Evolutionary conservation across 148 eudicot species (phyloP), one percentile per base, ranked within the genome.

Genomic region (Euryodendron excelsum): DNA sequence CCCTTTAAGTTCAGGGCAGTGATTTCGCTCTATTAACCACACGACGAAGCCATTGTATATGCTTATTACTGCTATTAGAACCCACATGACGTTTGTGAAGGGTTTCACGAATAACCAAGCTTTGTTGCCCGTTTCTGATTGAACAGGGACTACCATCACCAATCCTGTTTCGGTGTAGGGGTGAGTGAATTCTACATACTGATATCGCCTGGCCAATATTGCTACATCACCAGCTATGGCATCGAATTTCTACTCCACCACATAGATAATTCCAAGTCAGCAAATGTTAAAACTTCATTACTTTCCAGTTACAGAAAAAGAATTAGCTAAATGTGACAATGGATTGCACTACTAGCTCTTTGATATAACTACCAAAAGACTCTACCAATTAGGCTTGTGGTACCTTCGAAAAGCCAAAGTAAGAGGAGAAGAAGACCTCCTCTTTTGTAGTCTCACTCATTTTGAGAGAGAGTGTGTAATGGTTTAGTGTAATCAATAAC

Each of bases 81-180:
- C 3, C 67, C 67, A 63, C 67, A 63, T 63, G 67, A 20, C 34
- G 28, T 28, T 63, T 30, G 67, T 63, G 67, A 63, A 63, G 3
- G 67, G 67, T 34, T 63, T 63, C 1, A n/a, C 30, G 67, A 63
- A 63, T 30, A 63, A 34, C 67, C 36, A 63, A 63, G 67, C 18
- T 3, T 30, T 63, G 67, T 34, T n/a, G n/a, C n/a, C 30, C 20
- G 37, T 28, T 63, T 63, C 36, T 63, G 37, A 31, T 31, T 63
- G 67, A 63, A 31, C 67, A 1, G 67, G 67, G 21, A 63, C 67
- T 30, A 63, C 34, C 67, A 63, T 63, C 67, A 63, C 67, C 67
- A 63, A 63, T 63, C 67, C 67, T 63, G 67, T 28, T 31, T 63
- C 39, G 0, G 67, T 63, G n/a, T 63, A 34, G 14, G 67, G 37